Evolutionary conservation across 495 filamentous ascomycete species (phyloP).

Genomic region (Tuber melanosporum): DNA sequence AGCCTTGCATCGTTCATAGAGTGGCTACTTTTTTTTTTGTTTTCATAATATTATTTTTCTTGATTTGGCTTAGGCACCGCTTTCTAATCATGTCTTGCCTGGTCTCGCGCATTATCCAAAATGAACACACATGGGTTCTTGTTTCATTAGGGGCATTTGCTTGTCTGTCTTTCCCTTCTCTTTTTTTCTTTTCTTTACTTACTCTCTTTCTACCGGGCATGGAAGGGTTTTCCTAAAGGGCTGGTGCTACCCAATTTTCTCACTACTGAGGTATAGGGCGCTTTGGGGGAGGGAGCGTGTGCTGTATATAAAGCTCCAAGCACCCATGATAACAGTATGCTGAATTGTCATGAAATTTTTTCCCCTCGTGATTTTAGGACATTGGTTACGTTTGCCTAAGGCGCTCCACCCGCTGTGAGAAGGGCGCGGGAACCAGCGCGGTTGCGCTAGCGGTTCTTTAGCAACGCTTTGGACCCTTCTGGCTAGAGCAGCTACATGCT

Average conservation of each 20-base stretch:
- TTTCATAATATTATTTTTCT: not conserved
- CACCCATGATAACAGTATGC: not conserved
- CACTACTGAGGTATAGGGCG: not conserved
- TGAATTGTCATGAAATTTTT: constrained; percentile 2
- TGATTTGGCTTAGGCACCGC: not conserved
- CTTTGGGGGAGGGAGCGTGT: not conserved
- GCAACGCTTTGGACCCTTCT: no score
- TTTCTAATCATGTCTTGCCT: not conserved
- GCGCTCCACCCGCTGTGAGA: not conserved
- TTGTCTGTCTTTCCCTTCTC: not conserved
- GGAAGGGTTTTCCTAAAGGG: not conserved
- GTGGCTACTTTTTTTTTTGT: not conserved
- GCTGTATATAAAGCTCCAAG: constrained; percentile 2
- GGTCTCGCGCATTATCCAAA: not conserved
- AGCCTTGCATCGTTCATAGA: not conserved
- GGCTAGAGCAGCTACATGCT: constrained; percentile 71
- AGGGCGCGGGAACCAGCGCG: no score
- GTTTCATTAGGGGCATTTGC: not conserved
- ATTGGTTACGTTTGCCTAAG: not conserved
- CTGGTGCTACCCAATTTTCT: not conserved
- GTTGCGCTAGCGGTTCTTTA: no score
- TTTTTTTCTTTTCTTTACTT: not conserved
- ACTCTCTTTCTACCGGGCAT: not conserved
- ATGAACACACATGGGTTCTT: not conserved
- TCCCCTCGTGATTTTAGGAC: not conserved